Base-by-base conservation (phyloP, 2,329 filamentous ascomycete species). In the Thielaviopsis ethacetica region DNA sequence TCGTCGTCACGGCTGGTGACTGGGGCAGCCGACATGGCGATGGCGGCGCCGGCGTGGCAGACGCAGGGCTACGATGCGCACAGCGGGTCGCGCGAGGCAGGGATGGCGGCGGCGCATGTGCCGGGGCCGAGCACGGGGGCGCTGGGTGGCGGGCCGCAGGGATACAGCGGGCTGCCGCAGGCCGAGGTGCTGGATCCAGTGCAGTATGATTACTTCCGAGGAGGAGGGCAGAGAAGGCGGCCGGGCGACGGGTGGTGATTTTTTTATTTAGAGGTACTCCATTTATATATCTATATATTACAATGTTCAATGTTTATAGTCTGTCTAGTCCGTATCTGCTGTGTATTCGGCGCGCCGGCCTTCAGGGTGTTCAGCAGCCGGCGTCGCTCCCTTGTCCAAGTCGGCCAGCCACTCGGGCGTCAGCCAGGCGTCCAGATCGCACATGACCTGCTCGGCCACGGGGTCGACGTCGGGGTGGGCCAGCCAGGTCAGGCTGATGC, bases 151-250 rank as follows among this genome's bases (percentile, higher is more conserved):
- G 80, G 80, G 2, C 78, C 79, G 1, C 71, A 74, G 56, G 81
- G 81, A 0, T 84, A 84, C 66, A 81, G 79, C 15, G 76, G 76
- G 26, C 67, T 84, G 58, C 76, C 80, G 0, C 80, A 83, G 65
- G 68, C 70, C 49, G 79, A 82, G 59, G 69, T 71, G 9, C 68
- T 72, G 21, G 76, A 79, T 50, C 76, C 77, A 9, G 68, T 72
- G 63, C 72, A 75, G 61, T 82, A 81, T 63, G 79, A 82, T 66
- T 82, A 82, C 63, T 82, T 81, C 67, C 73, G 79, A 27, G 71
- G 72, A 9, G 30, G 30, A 3, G 70, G 67, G 21, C 56, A 65
- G 56, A 59, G 65, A 44, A 66, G 63, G 56, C 61, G 63, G 65
- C 71, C 71, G n/a, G 72, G 72, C 0, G 68, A 73, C 61, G 71